phyloP scores from a whole-genome alignment of 2,329 filamentous ascomycete species.

The Sclerotinia spermophila region DNA sequence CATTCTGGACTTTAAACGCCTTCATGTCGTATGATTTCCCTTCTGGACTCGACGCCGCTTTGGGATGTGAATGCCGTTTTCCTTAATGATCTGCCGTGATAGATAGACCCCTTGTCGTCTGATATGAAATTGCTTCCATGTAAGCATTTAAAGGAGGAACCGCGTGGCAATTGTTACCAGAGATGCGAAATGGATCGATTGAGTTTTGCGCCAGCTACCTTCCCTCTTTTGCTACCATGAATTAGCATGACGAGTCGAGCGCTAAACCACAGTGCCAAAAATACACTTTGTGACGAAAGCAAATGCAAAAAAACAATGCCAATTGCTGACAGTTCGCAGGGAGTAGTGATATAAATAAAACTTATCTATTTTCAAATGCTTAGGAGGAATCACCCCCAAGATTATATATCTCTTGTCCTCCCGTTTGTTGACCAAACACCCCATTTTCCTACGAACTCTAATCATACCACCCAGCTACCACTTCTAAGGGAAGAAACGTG shows the following conservation, averaged over 20 bases:
- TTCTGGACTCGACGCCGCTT: neutral
- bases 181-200: slow-evolving; percentile 10
- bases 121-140: neutral
- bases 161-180: neutral
- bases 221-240: neutral
- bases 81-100: neutral
- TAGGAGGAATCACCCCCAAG: neutral
- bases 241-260: neutral
- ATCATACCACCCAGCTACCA: neutral
- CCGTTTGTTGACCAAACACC: neutral
- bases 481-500: neutral
- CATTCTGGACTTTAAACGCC: neutral
- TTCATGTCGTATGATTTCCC: slow-evolving; percentile 1
- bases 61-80: neutral
- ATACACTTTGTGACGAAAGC: neutral
- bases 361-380: neutral
- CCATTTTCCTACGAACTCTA: slow-evolving; percentile 3
- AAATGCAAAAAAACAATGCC: neutral
- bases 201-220: neutral
- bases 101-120: neutral
- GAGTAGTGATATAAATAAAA: neutral
- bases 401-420: slow-evolving; percentile 1
- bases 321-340: neutral
- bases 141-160: neutral
- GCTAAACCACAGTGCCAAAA: neutral